Base-by-base conservation (phyloP, 805 yeast genomes). In the Candida takata region DNA sequence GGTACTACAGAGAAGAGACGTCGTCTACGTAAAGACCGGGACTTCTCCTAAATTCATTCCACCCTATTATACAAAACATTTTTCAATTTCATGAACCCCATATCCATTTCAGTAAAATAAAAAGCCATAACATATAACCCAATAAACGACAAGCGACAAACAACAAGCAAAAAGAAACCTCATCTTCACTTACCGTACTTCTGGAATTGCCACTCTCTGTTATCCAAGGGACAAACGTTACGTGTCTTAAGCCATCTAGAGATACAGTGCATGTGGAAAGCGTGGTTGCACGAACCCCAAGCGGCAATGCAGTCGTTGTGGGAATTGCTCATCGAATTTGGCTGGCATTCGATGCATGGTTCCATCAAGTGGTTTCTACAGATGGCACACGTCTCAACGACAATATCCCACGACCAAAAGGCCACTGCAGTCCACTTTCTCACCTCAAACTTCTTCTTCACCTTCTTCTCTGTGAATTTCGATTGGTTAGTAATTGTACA, bases 321-420 rank as follows among this genome's bases (percentile, higher is more conserved):
- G 13, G 77, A 62, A 13, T 65, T 67, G 25, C 75, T 74, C 58
- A 76, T 75, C 31, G 76, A 77, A 54, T 79, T 79, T 19, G 95
- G 94, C 58, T 86, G 95, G 58, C 99, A 92, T 58, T 88, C 97
- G 46, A 92, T 84, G 58, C 98, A 92, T 13, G 92, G 92, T 54
- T 92, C 99, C 99, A 92, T 92, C 48, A 92, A 72, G 61, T 90
- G 97, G 61, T 90, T 92, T 57, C 97, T 74, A 70, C 99, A 92
- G 57, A 92, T 92, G 27, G 99, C 97, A 68, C 99, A 92, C 37
- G 85, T 86, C 46, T 94, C 98, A 37, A 86, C 90, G 24, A 79
- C 90, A 42, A 86, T 83, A 62, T 86, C 95, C 98, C 98, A 92
- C 1, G 97, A 86, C 99, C 99, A 92, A 57, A 92, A 86, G n/a